Evolutionary conservation across 495 filamentous ascomycete species (phyloP).

Genomic region (Clohesyomyces aquaticus): DNA sequence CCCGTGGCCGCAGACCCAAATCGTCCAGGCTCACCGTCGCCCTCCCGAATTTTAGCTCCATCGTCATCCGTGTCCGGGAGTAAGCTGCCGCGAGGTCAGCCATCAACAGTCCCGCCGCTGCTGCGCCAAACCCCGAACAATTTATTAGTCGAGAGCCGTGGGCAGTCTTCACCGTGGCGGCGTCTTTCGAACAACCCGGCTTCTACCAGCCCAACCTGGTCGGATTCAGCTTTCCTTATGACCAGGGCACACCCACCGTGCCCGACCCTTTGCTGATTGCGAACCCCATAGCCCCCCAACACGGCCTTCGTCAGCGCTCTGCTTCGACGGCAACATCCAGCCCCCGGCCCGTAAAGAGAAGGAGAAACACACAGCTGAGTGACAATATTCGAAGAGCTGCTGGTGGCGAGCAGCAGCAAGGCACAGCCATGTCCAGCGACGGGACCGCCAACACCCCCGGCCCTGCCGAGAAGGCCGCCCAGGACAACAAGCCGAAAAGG

Average conservation of each 20-base stretch:
- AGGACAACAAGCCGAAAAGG: constrained; percentile 47
- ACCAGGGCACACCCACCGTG: not conserved
- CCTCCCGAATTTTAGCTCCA: not conserved
- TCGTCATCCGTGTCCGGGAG: not conserved
- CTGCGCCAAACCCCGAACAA: not conserved
- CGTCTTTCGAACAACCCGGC: constrained; percentile 29
- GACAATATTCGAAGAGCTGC: constrained; percentile 1
- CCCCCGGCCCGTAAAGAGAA: constrained; percentile 18
- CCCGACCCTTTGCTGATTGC: not conserved
- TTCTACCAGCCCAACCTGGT: constrained; percentile 19
- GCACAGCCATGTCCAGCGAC: constrained; percentile 19
- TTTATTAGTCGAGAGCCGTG: not conserved
- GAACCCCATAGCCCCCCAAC: not conserved
- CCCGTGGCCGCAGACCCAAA: not conserved
- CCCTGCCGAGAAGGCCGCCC: constrained; percentile 21
- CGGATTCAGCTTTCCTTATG: constrained; percentile 25
- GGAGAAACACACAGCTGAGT: constrained; percentile 3
- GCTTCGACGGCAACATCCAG: constrained; percentile 21
- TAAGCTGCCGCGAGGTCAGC: not conserved
- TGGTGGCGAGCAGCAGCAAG: constrained; percentile 21
- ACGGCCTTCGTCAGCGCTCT: constrained; percentile 12
- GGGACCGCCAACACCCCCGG: constrained; percentile 23
- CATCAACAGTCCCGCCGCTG: not conserved
- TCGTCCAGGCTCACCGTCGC: too few relatives aligned
- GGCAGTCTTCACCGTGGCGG: constrained; percentile 35